Base-by-base conservation (phyloP, 2,329 filamentous ascomycete genomes). In the Pyrenochaeta sp. region DNA sequence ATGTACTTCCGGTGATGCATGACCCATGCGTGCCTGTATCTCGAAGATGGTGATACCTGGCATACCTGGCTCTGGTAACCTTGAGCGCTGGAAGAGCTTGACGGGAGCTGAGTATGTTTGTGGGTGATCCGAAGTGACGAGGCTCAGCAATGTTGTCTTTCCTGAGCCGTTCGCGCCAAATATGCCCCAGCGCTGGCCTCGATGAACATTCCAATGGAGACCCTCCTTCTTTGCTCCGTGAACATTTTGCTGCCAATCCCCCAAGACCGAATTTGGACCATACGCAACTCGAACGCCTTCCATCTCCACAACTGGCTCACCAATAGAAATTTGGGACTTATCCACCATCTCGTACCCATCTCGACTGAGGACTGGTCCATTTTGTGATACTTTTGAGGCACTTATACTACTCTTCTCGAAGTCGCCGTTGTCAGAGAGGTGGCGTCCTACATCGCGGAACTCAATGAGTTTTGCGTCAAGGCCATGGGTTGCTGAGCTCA, bases 131-230 rank as follows among this genome's bases (percentile, higher is more conserved):
- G 94, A 98, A 54, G 91, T 96, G 54, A 99, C 90, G 5, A 99
- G 83, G 4, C 92, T 95, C 23, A 98, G 85, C 33, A 99, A 83
- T 0, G 95, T 99, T 0, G 95, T 99, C 79, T 99, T 99, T 15
- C 95, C 95, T 0, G 92, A 97, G 11, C 90, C 95, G 66, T 99
- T 98, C 29, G 93, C 90, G 0, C 95, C 95, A 69, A 99, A 95
- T 15, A 98, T 85, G 2, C 91, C 94, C 90, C 92, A 97, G 58
- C 93, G 87, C 72, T 97, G 87, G 20, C 94, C 93, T 45, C 89
- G 85, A 33, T 87, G 85, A 20, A 98, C 88, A 0, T 84, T 90
- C 92, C 95, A 97, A 69, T 89, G 83, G 5, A 98, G 79, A 0
- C 94, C 94, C 1, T 83, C 74, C 53, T 79, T 78, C 15, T 76